These are phyloP conservation scores for Paradendryphiella salina DNA, from an alignment of 2,329 filamentous ascomycete genomes.

Conservation along the genomic window DNA sequence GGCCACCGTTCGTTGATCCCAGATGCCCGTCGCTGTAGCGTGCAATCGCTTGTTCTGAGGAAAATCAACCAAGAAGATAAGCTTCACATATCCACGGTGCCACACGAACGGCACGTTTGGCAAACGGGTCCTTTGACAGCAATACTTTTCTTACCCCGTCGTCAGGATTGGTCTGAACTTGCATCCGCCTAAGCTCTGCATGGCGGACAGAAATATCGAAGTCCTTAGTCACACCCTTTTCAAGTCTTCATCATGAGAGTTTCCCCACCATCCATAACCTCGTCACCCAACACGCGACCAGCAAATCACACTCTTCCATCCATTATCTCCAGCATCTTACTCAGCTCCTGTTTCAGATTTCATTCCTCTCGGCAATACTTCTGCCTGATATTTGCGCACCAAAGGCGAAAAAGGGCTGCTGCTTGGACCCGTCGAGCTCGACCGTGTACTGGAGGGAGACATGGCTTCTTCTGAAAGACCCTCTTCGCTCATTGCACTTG, in stretches of 20 bases:
- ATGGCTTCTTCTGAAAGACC: background rate
- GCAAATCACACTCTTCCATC: constrained; percentile 22
- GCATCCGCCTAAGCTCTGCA: too few relatives aligned
- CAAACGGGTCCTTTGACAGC: too few relatives aligned
- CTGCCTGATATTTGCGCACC: background rate
- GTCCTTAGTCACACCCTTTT: too few relatives aligned
- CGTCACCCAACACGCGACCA: constrained; percentile 36
- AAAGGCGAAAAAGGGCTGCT: constrained; percentile 4
- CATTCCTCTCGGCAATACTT: background rate
- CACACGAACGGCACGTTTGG: too few relatives aligned
- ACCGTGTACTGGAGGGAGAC: constrained; percentile 8
- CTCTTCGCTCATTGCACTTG: background rate
- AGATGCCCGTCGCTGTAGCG: background rate
- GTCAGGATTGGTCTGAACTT: too few relatives aligned
- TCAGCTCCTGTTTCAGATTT: background rate
- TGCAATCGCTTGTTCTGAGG: background rate
- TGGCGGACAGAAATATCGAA: too few relatives aligned
- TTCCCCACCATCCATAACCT: constrained; percentile 26
- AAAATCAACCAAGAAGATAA: too few relatives aligned
- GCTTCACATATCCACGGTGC: too few relatives aligned
- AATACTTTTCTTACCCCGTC: too few relatives aligned
- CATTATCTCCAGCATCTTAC: constrained; percentile 16
- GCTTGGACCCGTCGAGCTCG: background rate
- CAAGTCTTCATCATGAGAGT: background rate
- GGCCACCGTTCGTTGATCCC: background rate